phyloP scores from a whole-genome alignment of 2,329 filamentous ascomycete genomes.

The Tolypocladium guangdongense region DNA sequence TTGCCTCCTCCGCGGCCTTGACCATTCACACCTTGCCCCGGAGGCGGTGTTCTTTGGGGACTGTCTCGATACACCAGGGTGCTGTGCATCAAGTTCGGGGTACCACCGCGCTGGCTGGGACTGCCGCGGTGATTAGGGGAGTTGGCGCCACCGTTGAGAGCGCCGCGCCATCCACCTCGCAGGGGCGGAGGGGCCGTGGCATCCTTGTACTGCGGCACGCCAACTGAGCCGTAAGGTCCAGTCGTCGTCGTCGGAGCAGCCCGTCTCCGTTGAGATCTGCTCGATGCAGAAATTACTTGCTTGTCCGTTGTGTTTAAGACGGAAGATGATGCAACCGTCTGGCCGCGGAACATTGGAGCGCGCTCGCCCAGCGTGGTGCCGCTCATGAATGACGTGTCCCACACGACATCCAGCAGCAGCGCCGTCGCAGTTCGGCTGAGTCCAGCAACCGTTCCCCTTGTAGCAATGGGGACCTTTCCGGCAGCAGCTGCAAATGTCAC shows the following conservation, averaged over 20 bases:
- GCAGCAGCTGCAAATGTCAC: conserved; percentile 88
- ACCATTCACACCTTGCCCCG: conserved; percentile 18
- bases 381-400: conserved; percentile 94
- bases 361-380: conserved; percentile 84
- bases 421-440: conserved; percentile 80
- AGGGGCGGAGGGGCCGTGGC: conserved; percentile 43
- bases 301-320: conserved; percentile 79
- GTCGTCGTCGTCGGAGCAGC: conserved; percentile 38
- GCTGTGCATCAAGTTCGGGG: conserved; percentile 37
- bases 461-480: conserved; percentile 88
- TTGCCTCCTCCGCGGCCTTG: conserved; percentile 13
- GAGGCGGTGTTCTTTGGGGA: conserved; percentile 14
- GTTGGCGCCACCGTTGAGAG: conserved; percentile 34
- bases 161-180: conserved; percentile 46
- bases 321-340: conserved; percentile 78
- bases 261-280: conserved; percentile 36
- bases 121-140: conserved; percentile 28
- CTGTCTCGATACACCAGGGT: conserved; percentile 40
- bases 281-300: conserved; percentile 65
- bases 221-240: conserved; percentile 42
- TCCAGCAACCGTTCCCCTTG: conserved; percentile 86
- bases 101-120: conserved; percentile 25
- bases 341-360: conserved; percentile 86
- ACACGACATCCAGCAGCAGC: conserved; percentile 80
- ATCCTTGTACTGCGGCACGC: conserved; percentile 52